Conservation (phyloP, 257 asterid genomes). For the Solanum chmielewskii region DNA sequence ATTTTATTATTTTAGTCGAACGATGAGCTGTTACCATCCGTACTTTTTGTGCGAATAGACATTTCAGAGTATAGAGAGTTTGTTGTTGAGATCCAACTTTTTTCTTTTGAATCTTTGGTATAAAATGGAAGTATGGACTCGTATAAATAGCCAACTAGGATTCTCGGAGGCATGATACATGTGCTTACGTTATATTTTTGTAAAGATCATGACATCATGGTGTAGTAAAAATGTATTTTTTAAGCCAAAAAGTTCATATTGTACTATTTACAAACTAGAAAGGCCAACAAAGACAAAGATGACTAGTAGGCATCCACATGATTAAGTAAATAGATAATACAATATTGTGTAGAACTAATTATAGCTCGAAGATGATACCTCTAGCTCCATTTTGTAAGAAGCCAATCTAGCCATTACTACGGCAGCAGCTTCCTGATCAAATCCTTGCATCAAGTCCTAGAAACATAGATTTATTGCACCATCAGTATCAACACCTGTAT, state of each 20-base stretch:
- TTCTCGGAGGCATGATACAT: neutral
- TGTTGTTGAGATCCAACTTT: neutral
- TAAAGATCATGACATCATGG: neutral
- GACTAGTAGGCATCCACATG: neutral
- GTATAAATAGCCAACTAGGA: neutral
- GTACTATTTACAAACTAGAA: neutral
- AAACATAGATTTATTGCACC: conserved; percentile 2
- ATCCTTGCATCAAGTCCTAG: conserved; percentile 89
- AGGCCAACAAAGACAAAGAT: neutral
- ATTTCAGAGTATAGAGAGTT: neutral
- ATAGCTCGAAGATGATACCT: conserved; percentile 31
- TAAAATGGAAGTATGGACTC: neutral
- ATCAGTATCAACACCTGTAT: neutral
- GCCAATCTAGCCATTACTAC: conserved; percentile 89
- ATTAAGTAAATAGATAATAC: neutral
- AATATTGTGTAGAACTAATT: neutral
- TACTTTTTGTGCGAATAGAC: neutral
- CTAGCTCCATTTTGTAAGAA: conserved; percentile 90
- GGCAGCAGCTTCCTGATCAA: conserved; percentile 97
- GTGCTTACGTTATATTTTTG: neutral
- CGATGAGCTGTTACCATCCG: neutral
- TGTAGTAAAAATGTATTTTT: neutral
- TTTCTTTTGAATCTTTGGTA: neutral
- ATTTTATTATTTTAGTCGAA: neutral
- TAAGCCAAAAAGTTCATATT: neutral